phyloP scores from a whole-genome alignment of 2,329 filamentous ascomycete species.

The Alternaria longipes region DNA sequence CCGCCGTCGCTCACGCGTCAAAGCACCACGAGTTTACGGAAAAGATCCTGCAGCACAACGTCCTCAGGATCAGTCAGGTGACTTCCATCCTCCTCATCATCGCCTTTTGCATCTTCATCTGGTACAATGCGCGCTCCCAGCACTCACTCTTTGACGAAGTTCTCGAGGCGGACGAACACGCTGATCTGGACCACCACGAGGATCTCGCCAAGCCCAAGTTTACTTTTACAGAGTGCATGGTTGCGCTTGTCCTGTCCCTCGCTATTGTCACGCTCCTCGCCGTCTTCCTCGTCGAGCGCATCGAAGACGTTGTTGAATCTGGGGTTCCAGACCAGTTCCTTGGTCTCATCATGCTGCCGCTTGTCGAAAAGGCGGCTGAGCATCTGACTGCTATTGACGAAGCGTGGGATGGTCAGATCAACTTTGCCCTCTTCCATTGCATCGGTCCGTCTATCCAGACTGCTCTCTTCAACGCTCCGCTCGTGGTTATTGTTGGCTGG shows the following conservation, averaged over 20 bases:
- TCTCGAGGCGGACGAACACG: constrained; percentile 74
- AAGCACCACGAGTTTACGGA: constrained; percentile 47
- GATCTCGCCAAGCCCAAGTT: constrained; percentile 72
- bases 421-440: constrained; percentile 84
- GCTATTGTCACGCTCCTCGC: constrained; percentile 77
- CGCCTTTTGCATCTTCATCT: constrained; percentile 60
- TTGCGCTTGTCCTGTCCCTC: constrained; percentile 72
- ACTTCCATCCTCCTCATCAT: constrained; percentile 50
- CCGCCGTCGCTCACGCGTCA: constrained; percentile 34
- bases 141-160: constrained; percentile 80
- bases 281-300: constrained; percentile 77
- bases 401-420: constrained; percentile 83
- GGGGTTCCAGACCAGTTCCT: constrained; percentile 64
- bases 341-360: constrained; percentile 78
- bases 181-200: constrained; percentile 69
- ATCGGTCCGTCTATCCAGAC: constrained; percentile 90
- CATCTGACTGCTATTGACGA: constrained; percentile 86
- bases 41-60: constrained; percentile 44
- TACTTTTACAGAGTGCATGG: constrained; percentile 75
- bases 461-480: constrained; percentile 84
- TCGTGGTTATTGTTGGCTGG: constrained; percentile 87
- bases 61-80: constrained; percentile 48
- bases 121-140: constrained; percentile 78
- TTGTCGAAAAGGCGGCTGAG: constrained; percentile 88
- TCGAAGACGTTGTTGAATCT: constrained; percentile 67